Evolutionary conservation across 2,329 filamentous ascomycete species (phyloP), one percentile per base, ranked within the genome.

Genomic region (Aspergillus costaricaensis): DNA sequence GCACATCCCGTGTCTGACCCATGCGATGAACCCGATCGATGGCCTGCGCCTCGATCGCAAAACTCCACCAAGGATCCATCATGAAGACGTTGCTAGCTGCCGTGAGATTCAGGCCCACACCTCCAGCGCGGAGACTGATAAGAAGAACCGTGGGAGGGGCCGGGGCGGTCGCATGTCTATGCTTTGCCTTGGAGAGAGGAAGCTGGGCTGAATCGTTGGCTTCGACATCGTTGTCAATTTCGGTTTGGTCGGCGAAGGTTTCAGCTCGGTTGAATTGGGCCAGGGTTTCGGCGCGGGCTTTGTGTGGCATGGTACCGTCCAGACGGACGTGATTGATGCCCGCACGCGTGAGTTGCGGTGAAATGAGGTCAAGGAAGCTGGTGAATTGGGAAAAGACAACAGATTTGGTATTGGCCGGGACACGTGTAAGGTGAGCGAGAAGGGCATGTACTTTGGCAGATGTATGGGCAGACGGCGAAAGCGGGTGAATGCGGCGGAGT

Each of bases 1-100:
- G 86, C 2, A 99, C 95, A 70, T 94, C 91, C 15, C 87, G 85
- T 53, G 90, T 88, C 76, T 99, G 95, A 0, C 95, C 95, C 91
- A 99, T 97, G 8, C 95, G 87, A 80, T 99, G 95, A 36, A 99
- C 92, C 1, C 95, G 91, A 79, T 99, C 95, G 71, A 99, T 98
- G 8, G 95, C 95, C 77, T 99, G 95, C 5, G 93, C 92, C 77
- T 99, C 95, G 12, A 98, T 89, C 0, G 95, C 93, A 76, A 94
- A 99, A 72, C 91, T 96, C 95, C 95, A 99, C 95, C 95, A 99
- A 0, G 95, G 95, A 76, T 99, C 95, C 95, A 99, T 98, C 91
- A 99, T 96, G 79, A 90, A 99, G 5, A 99, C 96, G 57, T 91
- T 83, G 65, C 89, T 91, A 5, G 95, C 95, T 66, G 88, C 88